Base-by-base conservation (phyloP, 164 flowering plant species). In the Amborella trichopoda region DNA sequence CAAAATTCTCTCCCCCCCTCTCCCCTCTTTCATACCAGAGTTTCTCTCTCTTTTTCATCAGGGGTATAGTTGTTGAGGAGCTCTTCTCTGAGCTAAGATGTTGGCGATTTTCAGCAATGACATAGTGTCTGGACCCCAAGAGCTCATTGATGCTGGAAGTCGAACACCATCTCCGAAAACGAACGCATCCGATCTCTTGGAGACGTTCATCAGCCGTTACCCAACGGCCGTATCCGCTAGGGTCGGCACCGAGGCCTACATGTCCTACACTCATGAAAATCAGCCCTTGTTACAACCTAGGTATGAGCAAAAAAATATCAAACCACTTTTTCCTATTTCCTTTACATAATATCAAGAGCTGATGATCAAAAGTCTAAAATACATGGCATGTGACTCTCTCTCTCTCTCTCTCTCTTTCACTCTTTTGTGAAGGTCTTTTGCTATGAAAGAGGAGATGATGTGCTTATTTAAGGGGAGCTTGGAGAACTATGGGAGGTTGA, bases 371-470 rank as follows among this genome's bases (percentile, higher is more conserved):
- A 30, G 34, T 30, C 2, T 13, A 2, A 13, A 4, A 18, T 2
- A 16, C 4, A 24, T 44, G 5, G 27, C 18, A 25, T 2, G 5
- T 44, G 30, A 18, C n/a, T n/a, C n/a, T n/a, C n/a, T n/a, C n/a
- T n/a, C n/a, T n/a, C n/a, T n/a, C n/a, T n/a, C n/a, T n/a, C n/a
- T n/a, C n/a, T n/a, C n/a, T n/a, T n/a, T n/a, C n/a, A n/a, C n/a
- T n/a, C n/a, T n/a, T n/a, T n/a, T n/a, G n/a, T 19, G 62, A 83
- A 90, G 97, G 53, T 77, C 86, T 33, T 90, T 90, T 68, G 95
- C 80, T 0, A 95, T 64, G 32, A 90, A 90, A 70, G 97, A 90
- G 44, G 97, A 86, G 19, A 77, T 90, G 47, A 85, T 82, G 67
- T 86, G 97, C 68, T 55, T 90, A 68, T 86, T 90, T 46, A 81